phyloP scores from a whole-genome alignment of 176 grass and related monocot genomes.

The Poa annua region DNA sequence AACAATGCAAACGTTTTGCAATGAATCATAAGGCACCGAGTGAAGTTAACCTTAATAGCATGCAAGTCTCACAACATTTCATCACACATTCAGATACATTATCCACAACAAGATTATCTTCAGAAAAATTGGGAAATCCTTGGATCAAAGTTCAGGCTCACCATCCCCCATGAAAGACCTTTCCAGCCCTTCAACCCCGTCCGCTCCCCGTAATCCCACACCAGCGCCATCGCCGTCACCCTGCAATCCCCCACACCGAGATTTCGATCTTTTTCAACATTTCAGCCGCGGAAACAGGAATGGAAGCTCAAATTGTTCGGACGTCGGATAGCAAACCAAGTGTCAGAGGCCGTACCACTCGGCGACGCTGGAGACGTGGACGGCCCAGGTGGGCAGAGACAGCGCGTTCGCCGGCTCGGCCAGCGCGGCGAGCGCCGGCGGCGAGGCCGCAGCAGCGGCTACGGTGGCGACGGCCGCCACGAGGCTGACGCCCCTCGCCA shows the following conservation, averaged over 20 bases:
- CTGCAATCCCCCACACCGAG: constrained; percentile 44
- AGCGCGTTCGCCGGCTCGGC: constrained; percentile 86
- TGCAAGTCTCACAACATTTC: neutral
- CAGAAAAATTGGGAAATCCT: neutral
- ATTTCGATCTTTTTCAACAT: neutral
- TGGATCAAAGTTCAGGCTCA: constrained; percentile 40
- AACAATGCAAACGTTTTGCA: neutral
- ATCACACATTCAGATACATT: neutral
- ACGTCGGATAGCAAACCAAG: too few species aligned
- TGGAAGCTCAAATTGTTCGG: too few species aligned
- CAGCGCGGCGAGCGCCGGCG: constrained; percentile 61
- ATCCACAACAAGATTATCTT: neutral
- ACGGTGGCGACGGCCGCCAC: constrained; percentile 2
- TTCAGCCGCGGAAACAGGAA: neutral
- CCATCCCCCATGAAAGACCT: constrained; percentile 96
- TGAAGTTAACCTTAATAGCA: neutral
- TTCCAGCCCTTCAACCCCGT: constrained; percentile 80
- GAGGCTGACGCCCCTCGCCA: constrained; percentile 45
- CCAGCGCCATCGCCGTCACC: constrained; percentile 85
- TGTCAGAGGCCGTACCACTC: constrained; percentile 59
- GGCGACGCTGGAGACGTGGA: constrained; percentile 93
- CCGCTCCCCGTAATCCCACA: constrained; percentile 88
- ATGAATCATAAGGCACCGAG: neutral
- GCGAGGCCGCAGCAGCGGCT: constrained; percentile 40
- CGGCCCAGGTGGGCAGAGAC: constrained; percentile 86